Conservation (phyloP, 148 eudicot species). For the Limonium bicolor region DNA sequence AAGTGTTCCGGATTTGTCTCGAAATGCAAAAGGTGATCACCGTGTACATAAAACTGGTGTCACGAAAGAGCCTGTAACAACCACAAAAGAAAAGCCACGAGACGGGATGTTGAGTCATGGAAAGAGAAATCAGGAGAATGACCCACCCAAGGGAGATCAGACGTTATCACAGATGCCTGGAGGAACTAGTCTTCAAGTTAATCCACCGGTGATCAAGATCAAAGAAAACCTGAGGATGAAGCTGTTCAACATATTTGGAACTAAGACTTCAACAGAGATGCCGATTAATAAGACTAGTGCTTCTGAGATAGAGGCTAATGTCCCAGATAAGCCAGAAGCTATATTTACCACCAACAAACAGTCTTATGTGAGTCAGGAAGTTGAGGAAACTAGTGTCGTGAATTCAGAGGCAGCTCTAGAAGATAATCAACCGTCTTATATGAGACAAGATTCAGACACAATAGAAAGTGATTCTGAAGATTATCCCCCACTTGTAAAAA, state of each 20-base stretch:
- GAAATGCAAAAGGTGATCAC: too few relatives aligned
- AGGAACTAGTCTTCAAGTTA: too few relatives aligned
- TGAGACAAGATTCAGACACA: conserved; percentile 46
- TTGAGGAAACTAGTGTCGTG: conserved; percentile 10
- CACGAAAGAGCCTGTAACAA: too few relatives aligned
- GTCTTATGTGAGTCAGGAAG: conserved; percentile 14
- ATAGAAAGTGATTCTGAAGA: conserved; percentile 72
- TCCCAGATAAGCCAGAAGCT: too few relatives aligned
- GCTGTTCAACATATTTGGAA: conserved; percentile 58
- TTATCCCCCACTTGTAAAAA: conserved; percentile 14
- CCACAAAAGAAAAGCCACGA: conserved; percentile 15
- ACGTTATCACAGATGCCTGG: conserved; percentile 14
- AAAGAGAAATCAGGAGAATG: conserved; percentile 16
- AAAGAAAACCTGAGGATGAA: conserved; percentile 53
- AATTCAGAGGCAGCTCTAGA: conserved; percentile 2
- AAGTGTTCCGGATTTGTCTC: too few relatives aligned
- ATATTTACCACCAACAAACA: too few relatives aligned
- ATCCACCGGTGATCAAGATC: conserved; percentile 16
- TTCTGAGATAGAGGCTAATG: conserved; percentile 17
- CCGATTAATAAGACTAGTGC: conserved; percentile 13
- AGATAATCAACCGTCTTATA: conserved; percentile 18
- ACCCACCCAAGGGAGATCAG: conserved; percentile 7
- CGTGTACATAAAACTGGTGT: too few relatives aligned
- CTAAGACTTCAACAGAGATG: conserved; percentile 34
- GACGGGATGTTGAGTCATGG: conserved; percentile 3